Evolutionary conservation across 768 basidiomycete species (phyloP).

Genomic region (Chiua virens): DNA sequence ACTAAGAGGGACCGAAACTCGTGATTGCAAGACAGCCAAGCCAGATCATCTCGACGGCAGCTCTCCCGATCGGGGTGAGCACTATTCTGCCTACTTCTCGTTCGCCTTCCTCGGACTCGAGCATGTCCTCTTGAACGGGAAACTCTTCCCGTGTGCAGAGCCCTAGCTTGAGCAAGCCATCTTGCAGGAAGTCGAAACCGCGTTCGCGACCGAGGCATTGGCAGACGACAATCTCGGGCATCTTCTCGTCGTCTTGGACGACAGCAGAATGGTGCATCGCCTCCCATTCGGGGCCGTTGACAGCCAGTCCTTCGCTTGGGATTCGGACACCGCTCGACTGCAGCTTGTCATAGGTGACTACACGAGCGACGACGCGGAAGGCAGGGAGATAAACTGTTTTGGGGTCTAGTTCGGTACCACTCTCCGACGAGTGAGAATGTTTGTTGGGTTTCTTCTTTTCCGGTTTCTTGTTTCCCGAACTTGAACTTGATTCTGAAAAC

Average conservation of each 20-base stretch:
- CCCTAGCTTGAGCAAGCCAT: slow-evolving; percentile 76
- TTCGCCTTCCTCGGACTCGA: slow-evolving; percentile 41
- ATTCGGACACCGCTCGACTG: slow-evolving; percentile 71
- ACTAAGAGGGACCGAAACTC: slow-evolving; percentile 34
- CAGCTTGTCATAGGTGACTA: slow-evolving; percentile 71
- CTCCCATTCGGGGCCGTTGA: slow-evolving; percentile 60
- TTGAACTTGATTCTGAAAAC: slow-evolving; percentile 25
- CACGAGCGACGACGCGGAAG: slow-evolving; percentile 74
- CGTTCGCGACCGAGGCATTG: slow-evolving; percentile 58
- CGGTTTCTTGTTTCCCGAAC: slow-evolving; percentile 16
- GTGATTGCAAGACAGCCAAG: slow-evolving; percentile 52
- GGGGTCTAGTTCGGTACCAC: slow-evolving; percentile 33
- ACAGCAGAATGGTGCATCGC: slow-evolving; percentile 37
- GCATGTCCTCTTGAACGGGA: not conserved
- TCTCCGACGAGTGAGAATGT: slow-evolving; percentile 30
- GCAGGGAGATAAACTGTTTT: slow-evolving; percentile 54
- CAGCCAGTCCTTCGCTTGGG: slow-evolving; percentile 66
- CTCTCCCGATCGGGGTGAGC: slow-evolving; percentile 48
- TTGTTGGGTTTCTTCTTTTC: slow-evolving; percentile 34
- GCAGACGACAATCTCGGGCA: slow-evolving; percentile 51
- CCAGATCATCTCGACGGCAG: slow-evolving; percentile 56
- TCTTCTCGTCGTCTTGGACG: slow-evolving; percentile 32
- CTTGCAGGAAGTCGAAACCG: slow-evolving; percentile 78
- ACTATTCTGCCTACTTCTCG: slow-evolving; percentile 39
- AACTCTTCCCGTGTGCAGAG: slow-evolving; percentile 44